Conservation (phyloP, 768 basidiomycete species). For the Cyathus striatus region DNA sequence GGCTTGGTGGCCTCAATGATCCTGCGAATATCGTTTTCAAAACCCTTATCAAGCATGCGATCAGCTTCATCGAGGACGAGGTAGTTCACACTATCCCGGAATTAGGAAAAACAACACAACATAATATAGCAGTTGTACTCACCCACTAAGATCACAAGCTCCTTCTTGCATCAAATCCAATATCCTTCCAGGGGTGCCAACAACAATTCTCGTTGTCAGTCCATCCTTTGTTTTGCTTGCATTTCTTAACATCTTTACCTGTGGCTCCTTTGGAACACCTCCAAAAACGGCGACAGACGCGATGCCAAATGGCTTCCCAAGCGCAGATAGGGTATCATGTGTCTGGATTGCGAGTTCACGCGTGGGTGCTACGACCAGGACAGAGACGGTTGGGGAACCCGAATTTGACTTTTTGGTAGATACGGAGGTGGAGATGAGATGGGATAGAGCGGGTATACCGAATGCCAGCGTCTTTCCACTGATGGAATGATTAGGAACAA, state of each 20-base stretch:
- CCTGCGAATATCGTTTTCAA: conserved; percentile 93
- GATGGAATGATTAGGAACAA: conserved; percentile 1
- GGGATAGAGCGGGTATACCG: conserved; percentile 82
- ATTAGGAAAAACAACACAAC: too few species aligned
- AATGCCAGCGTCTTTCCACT: conserved; percentile 97
- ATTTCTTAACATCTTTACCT: conserved; percentile 64
- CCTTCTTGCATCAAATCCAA: conserved; percentile 90
- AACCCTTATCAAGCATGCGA: conserved; percentile 96
- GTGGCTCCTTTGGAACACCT: conserved; percentile 87
- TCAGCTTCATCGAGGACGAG: conserved; percentile 97
- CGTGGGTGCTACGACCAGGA: conserved; percentile 89
- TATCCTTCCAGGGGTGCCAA: conserved; percentile 93
- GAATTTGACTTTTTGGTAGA: conserved; percentile 18
- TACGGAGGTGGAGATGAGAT: conserved; percentile 45
- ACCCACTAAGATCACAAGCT: conserved; percentile 76
- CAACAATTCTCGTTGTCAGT: conserved; percentile 67
- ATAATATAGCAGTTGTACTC: too few species aligned
- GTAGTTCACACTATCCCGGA: conserved; percentile 67
- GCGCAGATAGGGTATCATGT: conserved; percentile 70
- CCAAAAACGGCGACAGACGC: conserved; percentile 88
- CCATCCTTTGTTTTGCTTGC: conserved; percentile 42
- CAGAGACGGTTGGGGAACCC: conserved; percentile 37
- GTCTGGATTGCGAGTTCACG: conserved; percentile 96
- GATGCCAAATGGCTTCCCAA: conserved; percentile 73
- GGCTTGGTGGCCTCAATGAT: conserved; percentile 79